phyloP scores from a whole-genome alignment of 192 early-diverging fungal genomes.

The Coemansia sp. region DNA sequence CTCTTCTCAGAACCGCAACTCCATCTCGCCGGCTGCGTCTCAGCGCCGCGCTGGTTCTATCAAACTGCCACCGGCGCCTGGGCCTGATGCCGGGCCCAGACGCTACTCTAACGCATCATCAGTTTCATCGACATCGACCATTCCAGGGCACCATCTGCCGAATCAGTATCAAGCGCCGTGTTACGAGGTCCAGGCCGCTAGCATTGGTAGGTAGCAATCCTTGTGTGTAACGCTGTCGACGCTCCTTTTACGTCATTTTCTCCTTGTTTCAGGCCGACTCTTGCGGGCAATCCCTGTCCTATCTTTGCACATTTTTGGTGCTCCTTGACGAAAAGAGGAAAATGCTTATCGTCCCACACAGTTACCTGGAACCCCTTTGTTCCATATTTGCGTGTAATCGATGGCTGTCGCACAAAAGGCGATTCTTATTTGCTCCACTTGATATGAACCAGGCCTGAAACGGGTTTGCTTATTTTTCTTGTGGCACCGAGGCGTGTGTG shows the following conservation, averaged over 20 bases:
- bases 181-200: conserved; percentile 1
- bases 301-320: background rate
- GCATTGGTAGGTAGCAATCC: background rate
- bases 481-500: background rate
- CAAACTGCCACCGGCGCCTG: conserved; percentile 3
- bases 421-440: background rate
- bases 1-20: background rate
- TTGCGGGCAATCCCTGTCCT: background rate
- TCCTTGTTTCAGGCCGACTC: background rate
- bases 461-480: background rate
- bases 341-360: background rate
- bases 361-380: background rate
- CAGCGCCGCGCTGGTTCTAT: conserved; percentile 39
- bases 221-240: conserved; percentile 4
- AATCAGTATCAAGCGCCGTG: background rate
- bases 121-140: conserved; percentile 16
- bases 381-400: background rate
- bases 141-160: conserved; percentile 1
- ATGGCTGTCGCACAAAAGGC: background rate
- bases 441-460: background rate
- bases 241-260: conserved; percentile 1
- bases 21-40: background rate
- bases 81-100: conserved; percentile 11
- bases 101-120: conserved; percentile 35
- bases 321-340: background rate